Conservation (phyloP, 169 alveolate genomes). For the Cryptosporidium andersoni region DNA sequence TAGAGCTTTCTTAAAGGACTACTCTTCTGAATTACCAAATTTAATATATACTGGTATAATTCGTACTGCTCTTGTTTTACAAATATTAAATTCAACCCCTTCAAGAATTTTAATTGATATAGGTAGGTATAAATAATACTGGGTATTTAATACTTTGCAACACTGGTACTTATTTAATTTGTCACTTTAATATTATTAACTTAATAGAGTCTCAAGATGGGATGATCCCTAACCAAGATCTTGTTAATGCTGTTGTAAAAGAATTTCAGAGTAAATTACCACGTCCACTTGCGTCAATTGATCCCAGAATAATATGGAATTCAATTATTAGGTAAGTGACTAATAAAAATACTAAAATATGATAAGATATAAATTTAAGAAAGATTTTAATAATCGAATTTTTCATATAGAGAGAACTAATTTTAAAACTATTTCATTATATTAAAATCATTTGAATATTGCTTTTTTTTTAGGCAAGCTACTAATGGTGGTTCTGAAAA, state of each 20-base stretch:
- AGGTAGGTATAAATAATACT: conserved; percentile 26
- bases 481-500: conserved; percentile 34
- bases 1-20: conserved; percentile 28
- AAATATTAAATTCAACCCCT: conserved; percentile 34
- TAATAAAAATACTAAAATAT: no score
- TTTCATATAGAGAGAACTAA: no score
- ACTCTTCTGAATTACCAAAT: conserved; percentile 2
- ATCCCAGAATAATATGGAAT: conserved; percentile 43
- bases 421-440: no score
- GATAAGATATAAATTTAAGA: background rate
- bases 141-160: no score
- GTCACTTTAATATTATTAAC: background rate
- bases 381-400: background rate
- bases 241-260: conserved; percentile 30
- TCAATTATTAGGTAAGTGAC: conserved; percentile 46
- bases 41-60: conserved; percentile 19
- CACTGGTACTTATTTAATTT: background rate
- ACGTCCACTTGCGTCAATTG: conserved; percentile 33
- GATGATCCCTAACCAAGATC: conserved; percentile 32
- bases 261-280: conserved; percentile 27
- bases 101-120: conserved; percentile 39
- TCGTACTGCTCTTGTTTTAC: conserved; percentile 41
- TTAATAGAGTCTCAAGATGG: conserved; percentile 61
- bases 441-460: background rate
- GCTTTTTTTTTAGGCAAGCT: conserved; percentile 23